Evolutionary conservation across 331 rosid species (phyloP).

Genomic region (Dryas integrifolia): DNA sequence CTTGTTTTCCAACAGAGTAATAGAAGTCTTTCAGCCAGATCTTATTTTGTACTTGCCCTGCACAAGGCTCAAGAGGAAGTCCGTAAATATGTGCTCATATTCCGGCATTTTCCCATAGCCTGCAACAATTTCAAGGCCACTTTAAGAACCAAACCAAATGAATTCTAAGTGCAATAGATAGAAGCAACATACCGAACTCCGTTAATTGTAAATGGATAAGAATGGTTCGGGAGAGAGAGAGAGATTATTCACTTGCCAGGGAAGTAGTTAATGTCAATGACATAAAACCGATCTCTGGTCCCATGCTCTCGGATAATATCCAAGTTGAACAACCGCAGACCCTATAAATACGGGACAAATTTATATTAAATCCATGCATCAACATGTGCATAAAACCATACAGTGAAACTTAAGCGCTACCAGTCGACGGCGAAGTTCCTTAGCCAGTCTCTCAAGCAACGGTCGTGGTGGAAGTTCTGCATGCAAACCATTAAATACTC

Average conservation of each 20-base stretch:
- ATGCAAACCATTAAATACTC: slow-evolving; percentile 17
- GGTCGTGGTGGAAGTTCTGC: slow-evolving; percentile 97
- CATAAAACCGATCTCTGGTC: slow-evolving; percentile 54
- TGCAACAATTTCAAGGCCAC: slow-evolving; percentile 28
- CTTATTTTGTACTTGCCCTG: slow-evolving; percentile 58
- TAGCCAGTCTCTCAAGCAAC: slow-evolving; percentile 77
- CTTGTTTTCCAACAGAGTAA: not conserved
- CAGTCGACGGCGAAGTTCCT: slow-evolving; percentile 73
- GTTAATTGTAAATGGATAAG: not conserved
- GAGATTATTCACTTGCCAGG: slow-evolving; percentile 52
- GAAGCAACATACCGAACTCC: not conserved
- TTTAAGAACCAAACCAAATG: not conserved
- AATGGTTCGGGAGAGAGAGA: not conserved
- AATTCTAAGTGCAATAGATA: not conserved
- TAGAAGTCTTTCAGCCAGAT: slow-evolving; percentile 29
- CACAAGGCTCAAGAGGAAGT: slow-evolving; percentile 66
- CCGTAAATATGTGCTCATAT: slow-evolving; percentile 89
- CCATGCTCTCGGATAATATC: slow-evolving; percentile 71
- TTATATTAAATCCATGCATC: slow-evolving; percentile 8
- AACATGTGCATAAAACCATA: not conserved
- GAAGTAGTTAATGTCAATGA: slow-evolving; percentile 79
- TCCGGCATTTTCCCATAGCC: slow-evolving; percentile 97
- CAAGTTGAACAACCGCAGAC: slow-evolving; percentile 75
- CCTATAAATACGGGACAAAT: slow-evolving; percentile 38
- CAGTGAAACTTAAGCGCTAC: slow-evolving; percentile 35